Evolutionary conservation across 2,329 filamentous ascomycete species (phyloP), one percentile per base, ranked within the genome.

Genomic region (Penicillium capsulatum): DNA sequence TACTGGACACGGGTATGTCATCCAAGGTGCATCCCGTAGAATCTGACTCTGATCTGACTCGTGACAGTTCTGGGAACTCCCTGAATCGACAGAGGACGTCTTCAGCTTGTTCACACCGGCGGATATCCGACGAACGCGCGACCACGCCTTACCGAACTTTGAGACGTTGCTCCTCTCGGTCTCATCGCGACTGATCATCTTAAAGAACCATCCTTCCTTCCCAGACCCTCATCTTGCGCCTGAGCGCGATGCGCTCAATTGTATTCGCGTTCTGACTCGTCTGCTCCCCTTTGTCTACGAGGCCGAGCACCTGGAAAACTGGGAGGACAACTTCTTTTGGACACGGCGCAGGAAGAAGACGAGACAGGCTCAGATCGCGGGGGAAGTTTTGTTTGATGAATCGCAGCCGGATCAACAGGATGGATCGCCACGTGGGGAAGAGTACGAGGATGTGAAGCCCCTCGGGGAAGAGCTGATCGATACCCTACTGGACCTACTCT

Each of bases 321-420:
- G 92, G 92, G 89, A 97, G 60, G 84, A 94, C 47, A 80, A 77
- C 45, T 95, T 98, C 75, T 96, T 98, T 60, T 97, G 92, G 92
- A 76, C 78, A 1, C 72, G 77, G 32, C 76, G 88, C 52, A 78
- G 79, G 64, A 89, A 83, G 67, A 81, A 77, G 62, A 87, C 80
- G 28, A 79, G 81, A 41, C 81, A 77, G 51, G 73, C 79, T 7
- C 72, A 76, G 47, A 75, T 86, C 35, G 76, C 80, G 27, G 79
- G 78, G 34, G 86, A 94, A 65, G 79, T 95, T 14, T 73, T 95
- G 16, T 95, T 95, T 57, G 90, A 95, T 58, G 88, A 86, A 59
- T 77, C 77, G 2, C 73, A 80, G 38, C 70, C 73, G 48, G 64
- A 73, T 7, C 74, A 76, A 38, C 65, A 70, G 43, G 68, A 73